Conservation (phyloP, 192 early-diverging fungal species). For the Podochytrium sp. region DNA sequence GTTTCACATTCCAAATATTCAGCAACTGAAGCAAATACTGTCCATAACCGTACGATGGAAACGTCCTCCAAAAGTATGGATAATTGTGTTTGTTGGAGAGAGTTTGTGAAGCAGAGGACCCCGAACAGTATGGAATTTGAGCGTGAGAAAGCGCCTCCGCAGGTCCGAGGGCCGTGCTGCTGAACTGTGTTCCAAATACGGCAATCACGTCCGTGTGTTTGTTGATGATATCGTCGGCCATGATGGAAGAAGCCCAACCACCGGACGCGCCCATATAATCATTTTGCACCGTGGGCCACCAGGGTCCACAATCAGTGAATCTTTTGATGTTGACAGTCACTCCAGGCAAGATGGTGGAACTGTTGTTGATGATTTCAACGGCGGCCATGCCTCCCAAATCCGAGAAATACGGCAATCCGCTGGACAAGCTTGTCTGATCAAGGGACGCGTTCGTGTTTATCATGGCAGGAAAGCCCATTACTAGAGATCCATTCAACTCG, state of each 20-base stretch:
- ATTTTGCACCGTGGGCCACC: background rate
- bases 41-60: background rate
- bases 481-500: background rate
- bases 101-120: background rate
- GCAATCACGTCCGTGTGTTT: too few relatives aligned
- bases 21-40: background rate
- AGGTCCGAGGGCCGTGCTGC: too few relatives aligned
- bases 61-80: background rate
- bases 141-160: too few relatives aligned
- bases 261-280: too few relatives aligned
- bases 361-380: background rate
- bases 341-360: background rate
- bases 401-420: background rate
- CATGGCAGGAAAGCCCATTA: background rate
- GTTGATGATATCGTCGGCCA: too few relatives aligned
- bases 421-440: background rate
- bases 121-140: constrained; percentile 8
- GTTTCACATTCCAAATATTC: background rate
- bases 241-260: too few relatives aligned
- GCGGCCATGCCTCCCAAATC: background rate
- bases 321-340: constrained; percentile 7
- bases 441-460: background rate
- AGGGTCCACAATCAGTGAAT: constrained; percentile 7
- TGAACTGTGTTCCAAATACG: too few relatives aligned
- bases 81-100: background rate